phyloP scores from a whole-genome alignment of 116 monocot genomes.

The Phalaenopsis hybrid region DNA sequence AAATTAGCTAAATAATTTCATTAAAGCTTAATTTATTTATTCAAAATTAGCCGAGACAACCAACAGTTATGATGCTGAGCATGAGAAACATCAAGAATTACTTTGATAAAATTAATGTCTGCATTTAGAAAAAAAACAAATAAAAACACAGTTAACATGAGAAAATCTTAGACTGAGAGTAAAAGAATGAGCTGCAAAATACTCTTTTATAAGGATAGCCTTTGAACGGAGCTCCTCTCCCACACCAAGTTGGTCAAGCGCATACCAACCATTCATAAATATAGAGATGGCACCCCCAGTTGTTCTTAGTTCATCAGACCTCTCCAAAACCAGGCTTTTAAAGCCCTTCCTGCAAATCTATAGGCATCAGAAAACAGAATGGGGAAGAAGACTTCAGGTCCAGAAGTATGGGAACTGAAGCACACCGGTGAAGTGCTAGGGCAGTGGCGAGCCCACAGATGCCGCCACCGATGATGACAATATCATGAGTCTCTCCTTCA shows the following conservation, averaged over 20 bases:
- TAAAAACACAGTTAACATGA: no score
- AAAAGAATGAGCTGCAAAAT: background rate
- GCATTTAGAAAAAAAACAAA: no score
- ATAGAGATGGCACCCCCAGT: constrained; percentile 25
- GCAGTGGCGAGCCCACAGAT: constrained; percentile 34
- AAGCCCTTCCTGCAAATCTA: constrained; percentile 36
- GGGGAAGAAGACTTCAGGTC: background rate
- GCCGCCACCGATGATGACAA: constrained; percentile 33
- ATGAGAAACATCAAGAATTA: no score
- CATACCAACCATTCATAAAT: constrained; percentile 39
- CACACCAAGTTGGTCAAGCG: constrained; percentile 40
- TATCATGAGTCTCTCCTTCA: constrained; percentile 7
- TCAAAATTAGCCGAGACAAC: no score
- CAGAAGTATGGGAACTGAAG: background rate
- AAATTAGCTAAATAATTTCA: no score
- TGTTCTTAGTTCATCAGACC: constrained; percentile 16
- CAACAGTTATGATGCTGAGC: no score
- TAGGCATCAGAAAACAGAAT: background rate
- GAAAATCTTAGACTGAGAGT: background rate
- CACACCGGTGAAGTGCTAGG: constrained; percentile 30
- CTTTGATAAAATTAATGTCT: no score
- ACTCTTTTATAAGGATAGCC: constrained; percentile 23
- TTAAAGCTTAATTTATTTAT: no score
- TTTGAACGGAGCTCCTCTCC: constrained; percentile 22
- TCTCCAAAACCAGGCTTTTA: constrained; percentile 36